Evolutionary conservation across 352 stramenopile species (phyloP).

Genomic region (Globisporangium abappressorium): DNA sequence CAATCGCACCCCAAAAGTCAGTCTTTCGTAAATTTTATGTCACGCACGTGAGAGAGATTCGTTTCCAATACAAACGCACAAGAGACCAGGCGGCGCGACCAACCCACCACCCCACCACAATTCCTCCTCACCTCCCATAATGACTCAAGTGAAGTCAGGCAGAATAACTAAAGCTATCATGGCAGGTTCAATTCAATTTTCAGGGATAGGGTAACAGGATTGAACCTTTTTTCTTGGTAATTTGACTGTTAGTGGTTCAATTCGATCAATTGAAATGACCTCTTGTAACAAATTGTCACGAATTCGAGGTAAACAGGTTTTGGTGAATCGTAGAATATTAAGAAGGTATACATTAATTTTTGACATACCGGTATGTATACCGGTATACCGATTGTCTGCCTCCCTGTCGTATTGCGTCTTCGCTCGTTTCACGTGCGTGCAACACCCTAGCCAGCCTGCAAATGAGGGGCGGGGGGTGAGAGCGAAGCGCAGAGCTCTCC

Average conservation of each 20-base stretch:
- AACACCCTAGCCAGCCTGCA: neutral
- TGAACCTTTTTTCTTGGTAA: too few species aligned
- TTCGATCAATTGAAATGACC: too few species aligned
- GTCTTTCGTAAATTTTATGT: constrained; percentile 2
- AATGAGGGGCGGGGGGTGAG: neutral
- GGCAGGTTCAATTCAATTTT: too few species aligned
- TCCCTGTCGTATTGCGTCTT: neutral
- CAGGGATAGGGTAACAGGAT: too few species aligned
- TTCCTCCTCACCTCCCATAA: neutral
- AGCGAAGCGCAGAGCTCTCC: neutral
- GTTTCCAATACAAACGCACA: constrained; percentile 9
- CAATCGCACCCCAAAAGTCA: neutral
- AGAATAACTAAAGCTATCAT: too few species aligned
- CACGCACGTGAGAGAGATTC: constrained; percentile 10
- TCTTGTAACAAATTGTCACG: too few species aligned
- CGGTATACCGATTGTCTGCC: neutral
- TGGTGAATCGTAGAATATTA: too few species aligned
- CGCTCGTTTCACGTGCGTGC: neutral
- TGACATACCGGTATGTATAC: neutral
- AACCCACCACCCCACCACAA: neutral
- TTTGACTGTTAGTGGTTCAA: too few species aligned
- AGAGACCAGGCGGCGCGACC: neutral
- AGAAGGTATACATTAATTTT: too few species aligned
- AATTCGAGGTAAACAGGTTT: too few species aligned
- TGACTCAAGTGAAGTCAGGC: too few species aligned